Conservation (phyloP, 345 rosid genomes). For the Gossypium mustelinum region DNA sequence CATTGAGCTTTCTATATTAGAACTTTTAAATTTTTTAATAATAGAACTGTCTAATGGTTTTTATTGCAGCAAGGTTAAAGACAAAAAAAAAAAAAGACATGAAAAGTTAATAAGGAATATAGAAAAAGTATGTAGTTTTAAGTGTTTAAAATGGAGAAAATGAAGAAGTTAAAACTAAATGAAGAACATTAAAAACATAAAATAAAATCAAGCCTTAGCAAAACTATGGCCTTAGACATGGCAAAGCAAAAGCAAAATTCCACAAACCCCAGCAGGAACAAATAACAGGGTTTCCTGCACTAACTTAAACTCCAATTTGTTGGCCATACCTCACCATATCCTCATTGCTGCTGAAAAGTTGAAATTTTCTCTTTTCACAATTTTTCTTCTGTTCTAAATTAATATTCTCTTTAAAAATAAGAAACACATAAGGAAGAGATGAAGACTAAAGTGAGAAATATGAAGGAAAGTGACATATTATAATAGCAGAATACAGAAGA, state of each 20-base stretch:
- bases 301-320: conserved; percentile 5
- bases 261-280: no score
- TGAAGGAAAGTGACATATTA: background rate
- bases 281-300: background rate
- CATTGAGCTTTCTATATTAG: background rate
- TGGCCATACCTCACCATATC: background rate
- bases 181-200: background rate
- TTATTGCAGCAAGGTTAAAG: background rate
- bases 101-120: background rate
- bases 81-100: background rate
- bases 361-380: background rate
- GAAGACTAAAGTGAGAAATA: background rate
- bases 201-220: background rate
- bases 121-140: background rate
- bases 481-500: background rate
- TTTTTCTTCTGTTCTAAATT: background rate
- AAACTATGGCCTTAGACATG: background rate
- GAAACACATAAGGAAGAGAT: background rate
- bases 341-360: background rate
- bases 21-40: background rate
- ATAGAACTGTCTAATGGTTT: background rate
- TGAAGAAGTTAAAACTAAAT: background rate
- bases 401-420: background rate
- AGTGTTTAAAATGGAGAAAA: conserved; percentile 3
- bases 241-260: background rate